Evolutionary conservation across 331 rosid genomes (phyloP), one percentile per base, ranked within the genome.

Genomic region (Acacia pycnantha): DNA sequence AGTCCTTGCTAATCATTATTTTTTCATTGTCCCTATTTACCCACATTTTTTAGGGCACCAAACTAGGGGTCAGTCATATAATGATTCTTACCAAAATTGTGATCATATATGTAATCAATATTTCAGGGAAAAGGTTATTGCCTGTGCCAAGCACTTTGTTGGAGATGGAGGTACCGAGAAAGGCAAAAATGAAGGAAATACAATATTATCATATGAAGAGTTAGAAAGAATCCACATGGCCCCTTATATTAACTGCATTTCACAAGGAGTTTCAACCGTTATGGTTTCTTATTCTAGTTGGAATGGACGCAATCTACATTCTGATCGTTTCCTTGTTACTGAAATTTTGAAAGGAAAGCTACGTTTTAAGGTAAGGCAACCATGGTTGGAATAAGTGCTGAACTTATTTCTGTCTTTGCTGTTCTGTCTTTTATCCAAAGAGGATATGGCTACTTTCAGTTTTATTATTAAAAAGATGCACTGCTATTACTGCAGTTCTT

Each of bases 201-300:
- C 97, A 37, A 59, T 88, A 77, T 33, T 79, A 75, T 78, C 95
- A 21, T 93, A 89, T 46, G 88, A 91, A 61, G 97, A 91, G 70
- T 80, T 95, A 12, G 97, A 95, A 85, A 90, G 86, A 86, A 87
- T 90, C 74, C 97, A 95, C 81, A 87, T 93, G 92, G 91, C 93
- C 54, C 98, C 98, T 67, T 95, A 94, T 87, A 62, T 89, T 73
- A 95, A 93, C 90, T 95, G 97, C 86, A 86, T 93, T 72, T 83
- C 97, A 78, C 90, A 84, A 74, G 97, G 97, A 54, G 90, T 95
- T 90, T 91, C 90, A 76, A 91, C 97, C 79, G 68, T 93, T 80
- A 95, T 95, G 97, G 97, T 94, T 74, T 90, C 97, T 18, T 91
- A 91, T 84, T 88, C 95, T 64, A 89, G 93, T 86, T 95, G 97